Evolutionary conservation across 139 green algal genomes (phyloP).

Genomic region (Dunaliella sp.): DNA sequence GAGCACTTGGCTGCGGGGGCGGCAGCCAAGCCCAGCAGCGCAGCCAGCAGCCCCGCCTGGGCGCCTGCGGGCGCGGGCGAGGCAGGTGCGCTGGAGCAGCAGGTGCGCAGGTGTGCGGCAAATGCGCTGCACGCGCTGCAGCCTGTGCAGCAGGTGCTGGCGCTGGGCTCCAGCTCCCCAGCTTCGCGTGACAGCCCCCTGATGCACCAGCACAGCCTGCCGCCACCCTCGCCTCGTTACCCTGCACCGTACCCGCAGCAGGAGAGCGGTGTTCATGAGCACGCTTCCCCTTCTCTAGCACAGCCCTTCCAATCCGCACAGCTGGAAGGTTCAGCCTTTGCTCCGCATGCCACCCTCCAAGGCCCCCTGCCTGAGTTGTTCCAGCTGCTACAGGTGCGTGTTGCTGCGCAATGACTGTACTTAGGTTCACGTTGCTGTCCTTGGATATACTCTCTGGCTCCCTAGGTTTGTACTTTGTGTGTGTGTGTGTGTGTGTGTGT

Average conservation of each 20-base stretch:
- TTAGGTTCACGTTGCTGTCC: no score
- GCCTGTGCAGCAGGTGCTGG: neutral
- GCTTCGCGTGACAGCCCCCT: neutral
- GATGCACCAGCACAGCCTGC: no score
- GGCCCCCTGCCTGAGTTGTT: neutral
- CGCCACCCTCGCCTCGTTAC: no score
- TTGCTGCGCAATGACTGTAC: no score
- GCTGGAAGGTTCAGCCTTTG: neutral
- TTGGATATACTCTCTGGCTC: no score
- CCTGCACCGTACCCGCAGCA: no score
- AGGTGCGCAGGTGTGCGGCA: neutral
- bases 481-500: no score
- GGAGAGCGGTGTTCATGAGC: neutral
- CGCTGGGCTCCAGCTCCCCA: neutral
- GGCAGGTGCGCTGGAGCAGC: neutral
- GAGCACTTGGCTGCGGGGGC: neutral
- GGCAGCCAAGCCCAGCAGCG: neutral
- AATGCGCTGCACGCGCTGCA: neutral
- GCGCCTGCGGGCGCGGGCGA: neutral
- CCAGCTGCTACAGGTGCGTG: neutral
- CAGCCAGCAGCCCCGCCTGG: neutral
- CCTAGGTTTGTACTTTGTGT: no score
- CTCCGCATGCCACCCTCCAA: no score
- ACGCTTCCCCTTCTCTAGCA: neutral
- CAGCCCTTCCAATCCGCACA: neutral